Percentiles rank a stretch among this genome's conserved stretches.
Evolutionary conservation across 176 grass and related monocot genomes (phyloP).

Genomic region (Oryza meridionalis): DNA sequence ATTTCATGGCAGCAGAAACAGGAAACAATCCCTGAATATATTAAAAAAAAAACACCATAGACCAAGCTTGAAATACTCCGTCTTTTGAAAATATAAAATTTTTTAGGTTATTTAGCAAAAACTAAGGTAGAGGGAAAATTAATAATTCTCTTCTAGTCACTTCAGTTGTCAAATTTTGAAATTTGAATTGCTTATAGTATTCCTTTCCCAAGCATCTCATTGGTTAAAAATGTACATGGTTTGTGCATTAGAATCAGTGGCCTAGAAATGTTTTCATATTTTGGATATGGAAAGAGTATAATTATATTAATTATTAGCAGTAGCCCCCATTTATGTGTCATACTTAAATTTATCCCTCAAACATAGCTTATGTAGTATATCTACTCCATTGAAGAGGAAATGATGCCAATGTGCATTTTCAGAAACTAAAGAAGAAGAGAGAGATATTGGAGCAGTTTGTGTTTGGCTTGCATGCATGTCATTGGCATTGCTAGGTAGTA

Average conservation of each 20-base stretch:
- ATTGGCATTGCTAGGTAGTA: neutral
- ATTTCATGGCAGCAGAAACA: constrained; percentile 49
- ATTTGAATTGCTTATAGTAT: too few species aligned
- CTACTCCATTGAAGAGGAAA: neutral
- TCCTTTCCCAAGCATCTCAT: too few species aligned
- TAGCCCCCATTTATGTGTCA: neutral
- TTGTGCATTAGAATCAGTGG: too few species aligned
- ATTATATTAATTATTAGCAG: neutral
- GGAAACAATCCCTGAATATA: neutral
- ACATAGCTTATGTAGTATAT: neutral
- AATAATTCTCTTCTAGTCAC: too few species aligned
- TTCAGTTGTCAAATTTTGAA: too few species aligned
- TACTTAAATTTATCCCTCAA: neutral
- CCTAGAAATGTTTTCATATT: too few species aligned
- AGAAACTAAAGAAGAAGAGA: too few species aligned
- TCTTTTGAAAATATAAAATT: too few species aligned
- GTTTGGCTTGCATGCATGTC: neutral
- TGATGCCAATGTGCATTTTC: neutral
- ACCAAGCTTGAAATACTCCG: neutral
- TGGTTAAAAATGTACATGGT: too few species aligned
- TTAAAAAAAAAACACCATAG: constrained; percentile 33
- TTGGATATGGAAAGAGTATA: too few species aligned
- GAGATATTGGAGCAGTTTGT: neutral
- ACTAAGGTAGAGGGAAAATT: too few species aligned
- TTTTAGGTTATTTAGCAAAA: too few species aligned